Evolutionary conservation across 495 filamentous ascomycete genomes (phyloP).

Genomic region (Podospora tetraspora): DNA sequence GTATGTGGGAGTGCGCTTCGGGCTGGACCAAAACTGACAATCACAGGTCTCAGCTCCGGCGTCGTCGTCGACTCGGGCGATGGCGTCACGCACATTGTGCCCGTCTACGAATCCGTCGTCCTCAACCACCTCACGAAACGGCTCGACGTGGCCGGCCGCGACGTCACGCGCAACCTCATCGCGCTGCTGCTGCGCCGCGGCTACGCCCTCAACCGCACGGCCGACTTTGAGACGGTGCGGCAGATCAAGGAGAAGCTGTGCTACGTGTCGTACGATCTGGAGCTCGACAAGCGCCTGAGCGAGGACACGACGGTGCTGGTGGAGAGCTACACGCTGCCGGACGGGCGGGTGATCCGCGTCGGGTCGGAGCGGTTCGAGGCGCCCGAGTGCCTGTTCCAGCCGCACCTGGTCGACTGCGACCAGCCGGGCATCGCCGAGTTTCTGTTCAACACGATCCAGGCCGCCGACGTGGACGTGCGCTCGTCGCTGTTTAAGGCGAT

Average conservation of each 20-base stretch:
- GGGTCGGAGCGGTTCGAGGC: constrained; percentile 97
- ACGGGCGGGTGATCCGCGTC: constrained; percentile 91
- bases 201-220: constrained; percentile 95
- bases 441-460: constrained; percentile 96
- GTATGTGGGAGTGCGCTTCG: constrained; percentile 40
- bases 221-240: constrained; percentile 97
- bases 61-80: constrained; percentile 98
- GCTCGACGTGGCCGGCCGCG: constrained; percentile 91
- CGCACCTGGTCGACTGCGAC: constrained; percentile 95
- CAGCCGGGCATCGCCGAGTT: constrained; percentile 95
- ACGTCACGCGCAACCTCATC: constrained; percentile 96
- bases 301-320: constrained; percentile 98
- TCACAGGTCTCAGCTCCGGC: constrained; percentile 77
- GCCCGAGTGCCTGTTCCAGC: constrained; percentile 97
- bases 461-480: constrained; percentile 90
- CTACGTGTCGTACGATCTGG: constrained; percentile 97
- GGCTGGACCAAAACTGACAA: background rate
- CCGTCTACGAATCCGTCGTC: constrained; percentile 94
- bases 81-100: constrained; percentile 96
- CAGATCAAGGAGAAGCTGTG: constrained; percentile 99
- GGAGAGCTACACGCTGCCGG: constrained; percentile 93
- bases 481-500: constrained; percentile 93
- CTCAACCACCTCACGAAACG: constrained; percentile 93
- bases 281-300: constrained; percentile 88
- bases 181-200: constrained; percentile 89